A percentile compares a stretch with the other conserved stretches of the same genome.
Evolutionary conservation across 83 land plant genomes (phyloP).

Genomic region (Larix sibirica): DNA sequence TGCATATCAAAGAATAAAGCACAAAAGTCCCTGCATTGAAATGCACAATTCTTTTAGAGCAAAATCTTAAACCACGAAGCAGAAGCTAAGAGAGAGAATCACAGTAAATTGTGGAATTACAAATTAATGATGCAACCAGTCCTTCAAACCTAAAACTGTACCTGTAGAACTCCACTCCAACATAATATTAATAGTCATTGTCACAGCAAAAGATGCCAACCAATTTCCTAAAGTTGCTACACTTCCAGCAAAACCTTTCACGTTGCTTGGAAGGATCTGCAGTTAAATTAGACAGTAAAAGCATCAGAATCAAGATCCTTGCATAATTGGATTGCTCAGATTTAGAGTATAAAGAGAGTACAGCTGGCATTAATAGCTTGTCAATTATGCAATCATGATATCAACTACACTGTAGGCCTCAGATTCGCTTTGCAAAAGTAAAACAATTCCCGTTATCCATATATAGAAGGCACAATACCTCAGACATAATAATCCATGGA

Average conservation of each 20-base stretch:
- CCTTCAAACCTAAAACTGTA: background rate
- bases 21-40: background rate
- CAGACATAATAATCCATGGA: slow-evolving; percentile 99
- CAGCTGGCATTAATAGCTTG: no score
- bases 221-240: slow-evolving; percentile 87
- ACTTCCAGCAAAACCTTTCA: slow-evolving; percentile 93
- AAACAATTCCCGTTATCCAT: background rate
- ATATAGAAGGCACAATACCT: slow-evolving; percentile 52
- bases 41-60: background rate
- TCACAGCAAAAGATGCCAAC: slow-evolving; percentile 64
- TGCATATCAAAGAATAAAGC: background rate
- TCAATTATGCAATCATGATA: background rate
- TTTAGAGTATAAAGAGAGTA: background rate
- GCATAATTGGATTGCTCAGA: background rate
- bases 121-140: background rate
- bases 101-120: background rate
- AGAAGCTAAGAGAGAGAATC: background rate
- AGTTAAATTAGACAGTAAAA: slow-evolving; percentile 4
- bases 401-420: background rate
- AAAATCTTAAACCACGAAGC: background rate
- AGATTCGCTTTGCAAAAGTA: background rate
- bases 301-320: background rate
- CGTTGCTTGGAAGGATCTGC: slow-evolving; percentile 87
- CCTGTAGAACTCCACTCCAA: slow-evolving; percentile 86
- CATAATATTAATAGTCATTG: slow-evolving; percentile 82